Percentiles rank a stretch among this genome's conserved stretches.
Evolutionary conservation across 768 basidiomycete genomes (phyloP).

Genomic region (Cytidiella melzeri): DNA sequence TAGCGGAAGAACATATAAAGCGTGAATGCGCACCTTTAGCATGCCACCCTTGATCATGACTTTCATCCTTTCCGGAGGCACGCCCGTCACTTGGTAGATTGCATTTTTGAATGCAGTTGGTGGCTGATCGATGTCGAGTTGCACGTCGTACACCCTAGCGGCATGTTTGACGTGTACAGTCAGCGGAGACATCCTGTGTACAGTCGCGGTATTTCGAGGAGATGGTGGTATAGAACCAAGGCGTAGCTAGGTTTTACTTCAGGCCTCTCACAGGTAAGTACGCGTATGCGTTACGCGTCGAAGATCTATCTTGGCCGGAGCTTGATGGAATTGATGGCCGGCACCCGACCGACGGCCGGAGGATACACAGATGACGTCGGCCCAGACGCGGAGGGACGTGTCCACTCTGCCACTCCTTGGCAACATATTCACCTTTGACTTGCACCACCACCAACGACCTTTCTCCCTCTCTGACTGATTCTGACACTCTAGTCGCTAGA

Average conservation of each 20-base stretch:
- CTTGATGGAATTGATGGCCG: not conserved
- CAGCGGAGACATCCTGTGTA: constrained; percentile 53
- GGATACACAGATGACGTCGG: constrained; percentile 13
- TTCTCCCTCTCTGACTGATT: not conserved
- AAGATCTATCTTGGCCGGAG: not conserved
- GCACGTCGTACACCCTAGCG: constrained; percentile 68
- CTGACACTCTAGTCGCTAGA: constrained; percentile 7
- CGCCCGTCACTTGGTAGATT: constrained; percentile 76
- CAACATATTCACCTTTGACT: not conserved
- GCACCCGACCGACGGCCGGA: not conserved
- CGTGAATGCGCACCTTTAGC: constrained; percentile 56
- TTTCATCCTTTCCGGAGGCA: constrained; percentile 91
- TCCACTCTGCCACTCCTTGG: constrained; percentile 2
- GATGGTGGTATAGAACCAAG: constrained; percentile 1
- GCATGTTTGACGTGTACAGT: constrained; percentile 87
- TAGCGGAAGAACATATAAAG: not conserved
- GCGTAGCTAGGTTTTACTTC: not conserved
- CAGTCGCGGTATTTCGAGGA: constrained; percentile 18
- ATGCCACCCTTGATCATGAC: constrained; percentile 93
- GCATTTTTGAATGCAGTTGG: constrained; percentile 75
- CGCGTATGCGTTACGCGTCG: not conserved
- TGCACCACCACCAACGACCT: constrained; percentile 1
- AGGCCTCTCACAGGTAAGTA: not conserved
- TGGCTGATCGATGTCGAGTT: constrained; percentile 67
- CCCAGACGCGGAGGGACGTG: constrained; percentile 12